Base-by-base conservation (phyloP, 768 basidiomycete genomes). In the Auricularia sp. region DNA sequence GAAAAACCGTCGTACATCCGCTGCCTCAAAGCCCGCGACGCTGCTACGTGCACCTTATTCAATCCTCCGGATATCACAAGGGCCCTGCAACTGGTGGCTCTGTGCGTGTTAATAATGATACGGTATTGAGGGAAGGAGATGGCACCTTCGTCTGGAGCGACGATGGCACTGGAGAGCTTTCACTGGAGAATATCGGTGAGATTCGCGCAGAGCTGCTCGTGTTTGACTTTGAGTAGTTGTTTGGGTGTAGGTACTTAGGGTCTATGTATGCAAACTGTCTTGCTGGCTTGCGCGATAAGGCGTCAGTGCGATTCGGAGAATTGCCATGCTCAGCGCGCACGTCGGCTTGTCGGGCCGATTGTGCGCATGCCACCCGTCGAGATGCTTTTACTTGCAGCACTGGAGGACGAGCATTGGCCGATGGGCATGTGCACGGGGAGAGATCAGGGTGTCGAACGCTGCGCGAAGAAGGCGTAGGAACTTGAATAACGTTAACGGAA, bases 1-100 rank as follows among this genome's bases (percentile, higher is more conserved):
- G 80, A 1, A 77, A 79, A 63, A 80, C 78, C 12, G 70, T 93
- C 62, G 73, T 77, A 64, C 83, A 87, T 70, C 74, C 71, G 5
- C 77, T 93, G 56, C 71, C 72, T 11, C 66, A 69, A 8, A 65
- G 69, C 1, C 62, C 51, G 6, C 56, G 56, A 29, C 89, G 90
- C 70, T 87, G 83, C 2, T 96, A 95, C 71, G 74, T 96, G 23
- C 96, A 98, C 68, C 81, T 93, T 58, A 80, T 93, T 61, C 93
- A 96, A 77, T 88, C 81, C 7, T 86, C 86, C 34, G 93, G 93
- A 3, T 96, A 90, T 73, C 88, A 90, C 66, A 70, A 81, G 0
- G 79, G 80, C 0, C 70, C 74, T 39, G 80, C 86, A 0, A 74
- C 69, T 1, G 92, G 90, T 0, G 86, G 84, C 0, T 75, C 73